phyloP scores from a whole-genome alignment of 345 rosid species.

The Combretum micranthum region DNA sequence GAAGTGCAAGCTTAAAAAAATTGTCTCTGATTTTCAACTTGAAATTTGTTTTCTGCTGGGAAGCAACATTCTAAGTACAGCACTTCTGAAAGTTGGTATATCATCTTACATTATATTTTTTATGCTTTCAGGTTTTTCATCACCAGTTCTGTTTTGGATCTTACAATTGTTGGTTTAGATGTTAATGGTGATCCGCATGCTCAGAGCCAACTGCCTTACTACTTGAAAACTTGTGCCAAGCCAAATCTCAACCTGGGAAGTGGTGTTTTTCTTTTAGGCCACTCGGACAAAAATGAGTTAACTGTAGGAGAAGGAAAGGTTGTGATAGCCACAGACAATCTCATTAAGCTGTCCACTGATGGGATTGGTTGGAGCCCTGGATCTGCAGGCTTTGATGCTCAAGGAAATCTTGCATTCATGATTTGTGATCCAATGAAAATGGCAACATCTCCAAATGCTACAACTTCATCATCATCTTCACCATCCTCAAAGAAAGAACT shows the following conservation, averaged over 20 bases:
- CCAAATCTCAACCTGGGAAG: constrained; percentile 76
- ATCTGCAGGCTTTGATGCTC: constrained; percentile 91
- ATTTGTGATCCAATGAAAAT: constrained; percentile 96
- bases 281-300: constrained; percentile 50
- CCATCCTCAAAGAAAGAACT: constrained; percentile 63
- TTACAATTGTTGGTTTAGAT: constrained; percentile 84
- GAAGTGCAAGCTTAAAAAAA: no score
- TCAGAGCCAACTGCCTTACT: constrained; percentile 71
- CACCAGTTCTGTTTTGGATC: constrained; percentile 84
- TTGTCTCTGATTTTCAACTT: no score
- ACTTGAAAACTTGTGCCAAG: constrained; percentile 72
- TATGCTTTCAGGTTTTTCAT: constrained; percentile 75
- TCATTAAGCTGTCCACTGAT: constrained; percentile 75
- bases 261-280: constrained; percentile 67
- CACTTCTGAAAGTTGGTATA: not conserved
- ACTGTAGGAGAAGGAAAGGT: constrained; percentile 85
- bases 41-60: no score
- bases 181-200: constrained; percentile 64
- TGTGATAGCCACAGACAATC: constrained; percentile 89
- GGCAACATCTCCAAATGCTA: constrained; percentile 73
- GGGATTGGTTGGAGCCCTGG: constrained; percentile 80
- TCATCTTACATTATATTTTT: not conserved
- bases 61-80: not conserved
- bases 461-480: constrained; percentile 53
- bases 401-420: constrained; percentile 93